These are phyloP conservation scores for Ulota crispa DNA, from an alignment of 225 moss, liverwort and hornwort genomes.

Conservation along the genomic window DNA sequence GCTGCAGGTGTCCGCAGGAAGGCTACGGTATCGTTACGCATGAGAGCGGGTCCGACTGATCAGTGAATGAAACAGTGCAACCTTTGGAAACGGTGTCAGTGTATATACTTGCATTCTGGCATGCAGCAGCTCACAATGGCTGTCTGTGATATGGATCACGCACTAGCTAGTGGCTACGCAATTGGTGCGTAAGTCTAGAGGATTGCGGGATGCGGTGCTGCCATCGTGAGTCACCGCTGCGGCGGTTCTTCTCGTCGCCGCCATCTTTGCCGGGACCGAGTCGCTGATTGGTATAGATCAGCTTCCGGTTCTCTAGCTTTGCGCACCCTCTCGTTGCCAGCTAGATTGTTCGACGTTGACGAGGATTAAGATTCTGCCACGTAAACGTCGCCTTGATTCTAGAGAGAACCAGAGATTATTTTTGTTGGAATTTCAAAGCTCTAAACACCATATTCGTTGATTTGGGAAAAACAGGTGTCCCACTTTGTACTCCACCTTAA, in stretches of 20 bases:
- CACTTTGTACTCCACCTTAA: too few species aligned
- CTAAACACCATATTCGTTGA: too few species aligned
- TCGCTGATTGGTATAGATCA: background rate
- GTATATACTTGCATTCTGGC: background rate
- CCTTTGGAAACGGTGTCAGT: slow-evolving; percentile 29
- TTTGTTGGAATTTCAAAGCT: too few species aligned
- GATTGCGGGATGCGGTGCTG: background rate
- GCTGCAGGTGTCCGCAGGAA: background rate
- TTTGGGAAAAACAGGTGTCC: too few species aligned
- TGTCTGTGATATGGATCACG: background rate
- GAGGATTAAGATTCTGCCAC: background rate
- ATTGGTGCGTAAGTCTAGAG: background rate
- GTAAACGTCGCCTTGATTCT: background rate
- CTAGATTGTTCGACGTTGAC: background rate
- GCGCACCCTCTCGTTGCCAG: background rate
- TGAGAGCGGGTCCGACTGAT: background rate
- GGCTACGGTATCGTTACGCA: too few species aligned
- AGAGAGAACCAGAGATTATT: too few species aligned
- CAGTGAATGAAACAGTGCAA: slow-evolving; percentile 14
- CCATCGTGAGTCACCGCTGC: background rate
- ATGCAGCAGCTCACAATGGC: background rate
- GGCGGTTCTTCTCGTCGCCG: background rate
- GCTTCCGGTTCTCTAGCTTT: background rate
- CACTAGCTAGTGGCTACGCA: background rate
- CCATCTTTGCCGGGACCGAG: slow-evolving; percentile 8